A percentile compares a stretch with the other conserved stretches of the same genome.
phyloP scores from a whole-genome alignment of 2,329 filamentous ascomycete species.

The Clathrospora elynae region DNA sequence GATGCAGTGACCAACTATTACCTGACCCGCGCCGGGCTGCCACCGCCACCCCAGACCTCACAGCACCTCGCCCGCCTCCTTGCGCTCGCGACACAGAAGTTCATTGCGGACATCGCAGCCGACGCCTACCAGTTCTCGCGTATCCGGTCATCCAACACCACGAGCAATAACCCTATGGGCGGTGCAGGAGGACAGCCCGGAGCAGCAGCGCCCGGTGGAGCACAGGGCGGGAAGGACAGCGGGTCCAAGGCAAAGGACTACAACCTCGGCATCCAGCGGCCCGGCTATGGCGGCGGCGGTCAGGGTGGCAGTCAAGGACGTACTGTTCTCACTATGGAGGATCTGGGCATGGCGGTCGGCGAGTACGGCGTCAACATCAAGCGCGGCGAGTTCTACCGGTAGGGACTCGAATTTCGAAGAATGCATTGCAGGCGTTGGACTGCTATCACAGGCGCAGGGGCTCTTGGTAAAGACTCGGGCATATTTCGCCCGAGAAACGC shows the following conservation, averaged over 20 bases:
- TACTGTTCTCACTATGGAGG: conserved; percentile 97
- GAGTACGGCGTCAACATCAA: conserved; percentile 99
- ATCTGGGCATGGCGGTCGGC: conserved; percentile 94
- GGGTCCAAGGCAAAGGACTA: conserved; percentile 53
- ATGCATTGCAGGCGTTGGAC: conserved; percentile 39
- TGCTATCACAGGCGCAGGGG: conserved; percentile 27
- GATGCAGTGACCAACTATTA: conserved; percentile 98
- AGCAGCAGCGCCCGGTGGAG: conserved; percentile 60
- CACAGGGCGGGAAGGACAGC: conserved; percentile 55
- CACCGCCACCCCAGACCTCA: conserved; percentile 88
- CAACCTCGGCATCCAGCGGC: conserved; percentile 55
- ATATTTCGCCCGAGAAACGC: conserved; percentile 19
- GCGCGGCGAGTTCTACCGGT: conserved; percentile 95
- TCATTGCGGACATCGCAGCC: conserved; percentile 95
- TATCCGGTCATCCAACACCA: conserved; percentile 90
- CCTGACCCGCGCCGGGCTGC: conserved; percentile 91
- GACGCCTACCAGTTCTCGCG: conserved; percentile 98
- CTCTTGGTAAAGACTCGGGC: conserved; percentile 14
- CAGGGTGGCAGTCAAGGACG: conserved; percentile 87
- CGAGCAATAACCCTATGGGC: conserved; percentile 88
- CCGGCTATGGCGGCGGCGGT: conserved; percentile 75
- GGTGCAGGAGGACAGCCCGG: conserved; percentile 69
- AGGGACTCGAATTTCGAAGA: background rate
- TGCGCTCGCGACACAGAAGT: conserved; percentile 97
- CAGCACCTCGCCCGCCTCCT: conserved; percentile 89